Evolutionary conservation across 225 moss, liverwort and hornwort genomes (phyloP).

Genomic region (Rhytidiadelphus loreus): DNA sequence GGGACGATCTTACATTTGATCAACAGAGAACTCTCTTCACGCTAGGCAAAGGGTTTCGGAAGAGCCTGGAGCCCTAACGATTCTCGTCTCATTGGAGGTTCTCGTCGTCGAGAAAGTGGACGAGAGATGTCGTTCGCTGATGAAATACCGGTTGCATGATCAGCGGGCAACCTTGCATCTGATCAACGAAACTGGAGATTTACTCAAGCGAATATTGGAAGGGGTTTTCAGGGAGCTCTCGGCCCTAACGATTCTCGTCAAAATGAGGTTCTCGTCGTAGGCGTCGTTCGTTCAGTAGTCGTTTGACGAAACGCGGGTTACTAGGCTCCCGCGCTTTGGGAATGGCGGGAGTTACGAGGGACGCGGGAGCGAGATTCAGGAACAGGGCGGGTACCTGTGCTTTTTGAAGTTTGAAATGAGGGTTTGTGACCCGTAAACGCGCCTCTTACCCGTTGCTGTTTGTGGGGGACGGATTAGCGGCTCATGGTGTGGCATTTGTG

Average conservation of each 20-base stretch:
- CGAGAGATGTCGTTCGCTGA: not conserved
- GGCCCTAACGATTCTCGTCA: constrained; percentile 10
- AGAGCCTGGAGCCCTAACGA: constrained; percentile 18
- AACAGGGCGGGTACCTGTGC: not conserved
- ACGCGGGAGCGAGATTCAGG: not conserved
- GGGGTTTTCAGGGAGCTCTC: not conserved
- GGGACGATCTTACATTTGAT: not conserved
- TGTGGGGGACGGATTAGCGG: not conserved
- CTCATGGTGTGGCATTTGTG: not conserved
- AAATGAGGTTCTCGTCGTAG: not conserved
- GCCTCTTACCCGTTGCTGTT: not conserved
- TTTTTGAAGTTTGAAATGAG: constrained; percentile 6
- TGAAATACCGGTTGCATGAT: not conserved
- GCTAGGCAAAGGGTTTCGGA: not conserved
- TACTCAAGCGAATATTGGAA: not conserved
- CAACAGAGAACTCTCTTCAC: not conserved
- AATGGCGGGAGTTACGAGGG: constrained; percentile 24
- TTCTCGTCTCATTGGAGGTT: not conserved
- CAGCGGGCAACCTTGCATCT: not conserved
- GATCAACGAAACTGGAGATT: not conserved
- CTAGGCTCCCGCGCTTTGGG: not conserved
- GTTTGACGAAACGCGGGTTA: not conserved
- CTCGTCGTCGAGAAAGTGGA: not conserved
- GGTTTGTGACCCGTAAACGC: not conserved
- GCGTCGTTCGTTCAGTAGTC: not conserved